Evolutionary conservation across 768 basidiomycete genomes (phyloP).

Genomic region (Suillus lakei): DNA sequence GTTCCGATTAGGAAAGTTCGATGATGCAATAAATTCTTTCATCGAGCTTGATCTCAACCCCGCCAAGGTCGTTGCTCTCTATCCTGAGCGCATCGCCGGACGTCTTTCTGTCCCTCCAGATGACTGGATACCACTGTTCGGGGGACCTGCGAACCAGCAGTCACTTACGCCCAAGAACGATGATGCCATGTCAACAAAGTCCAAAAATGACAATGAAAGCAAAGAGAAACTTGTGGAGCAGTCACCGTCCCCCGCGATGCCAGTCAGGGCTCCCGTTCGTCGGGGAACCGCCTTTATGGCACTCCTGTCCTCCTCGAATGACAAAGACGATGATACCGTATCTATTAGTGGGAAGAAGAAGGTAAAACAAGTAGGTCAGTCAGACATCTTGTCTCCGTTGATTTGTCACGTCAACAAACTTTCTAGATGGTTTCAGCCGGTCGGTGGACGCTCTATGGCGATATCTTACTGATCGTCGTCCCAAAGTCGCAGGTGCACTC

Average conservation of each 20-base stretch:
- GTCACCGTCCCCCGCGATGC: constrained; percentile 42
- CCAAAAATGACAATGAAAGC: constrained; percentile 30
- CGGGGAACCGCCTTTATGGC: constrained; percentile 61
- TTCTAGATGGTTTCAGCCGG: constrained; percentile 60
- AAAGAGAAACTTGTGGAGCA: constrained; percentile 34
- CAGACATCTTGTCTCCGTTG: constrained; percentile 28
- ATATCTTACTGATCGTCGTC: constrained; percentile 89
- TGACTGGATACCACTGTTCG: constrained; percentile 83
- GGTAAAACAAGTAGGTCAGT: constrained; percentile 29
- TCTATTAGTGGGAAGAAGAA: constrained; percentile 50
- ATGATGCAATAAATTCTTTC: constrained; percentile 84
- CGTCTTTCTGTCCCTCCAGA: constrained; percentile 70
- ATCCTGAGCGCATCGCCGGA: constrained; percentile 82
- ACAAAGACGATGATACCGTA: constrained; percentile 67
- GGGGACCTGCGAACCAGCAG: constrained; percentile 58
- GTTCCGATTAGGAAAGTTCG: constrained; percentile 71
- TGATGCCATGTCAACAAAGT: constrained; percentile 29
- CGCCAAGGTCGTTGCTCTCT: constrained; percentile 90
- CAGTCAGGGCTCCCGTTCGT: constrained; percentile 42
- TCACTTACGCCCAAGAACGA: constrained; percentile 24
- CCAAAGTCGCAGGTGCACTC: constrained; percentile 82
- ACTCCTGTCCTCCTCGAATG: constrained; percentile 37
- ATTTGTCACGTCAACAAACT: constrained; percentile 3
- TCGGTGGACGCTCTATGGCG: constrained; percentile 89
- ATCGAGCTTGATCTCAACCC: constrained; percentile 90